Evolutionary conservation across 805 yeast genomes (phyloP).

Genomic region (Schwanniomyces polymorphus): DNA sequence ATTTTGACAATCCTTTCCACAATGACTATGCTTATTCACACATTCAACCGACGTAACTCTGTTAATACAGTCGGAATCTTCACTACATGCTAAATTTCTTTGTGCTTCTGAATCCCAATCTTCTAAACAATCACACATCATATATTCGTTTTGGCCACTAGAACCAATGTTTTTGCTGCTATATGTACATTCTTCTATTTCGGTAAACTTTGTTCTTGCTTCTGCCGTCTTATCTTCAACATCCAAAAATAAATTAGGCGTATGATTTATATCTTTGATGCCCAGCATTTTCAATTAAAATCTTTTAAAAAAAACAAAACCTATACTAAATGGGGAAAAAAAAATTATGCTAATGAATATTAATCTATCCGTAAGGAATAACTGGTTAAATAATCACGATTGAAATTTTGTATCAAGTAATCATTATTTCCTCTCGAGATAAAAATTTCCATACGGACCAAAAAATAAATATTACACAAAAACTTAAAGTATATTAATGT

Average conservation of each 20-base stretch:
- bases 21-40: constrained; percentile 61
- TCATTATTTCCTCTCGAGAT: background rate
- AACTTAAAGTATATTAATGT: background rate
- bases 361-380: background rate
- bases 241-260: constrained; percentile 30
- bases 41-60: constrained; percentile 92
- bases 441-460: background rate
- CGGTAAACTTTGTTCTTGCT: constrained; percentile 60
- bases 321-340: background rate
- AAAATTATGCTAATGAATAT: background rate
- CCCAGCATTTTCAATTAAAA: constrained; percentile 5
- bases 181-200: constrained; percentile 62
- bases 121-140: constrained; percentile 87
- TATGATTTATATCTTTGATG: constrained; percentile 3
- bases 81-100: constrained; percentile 72
- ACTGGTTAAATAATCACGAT: background rate
- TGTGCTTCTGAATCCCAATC: constrained; percentile 39
- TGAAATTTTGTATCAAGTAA: background rate
- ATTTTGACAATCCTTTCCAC: constrained; percentile 81
- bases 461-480: constrained; percentile 1
- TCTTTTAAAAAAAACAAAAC: background rate
- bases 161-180: constrained; percentile 61
- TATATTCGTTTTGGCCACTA: constrained; percentile 74
- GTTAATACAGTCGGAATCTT: constrained; percentile 87
- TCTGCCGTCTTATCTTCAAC: constrained; percentile 64